A percentile compares a stretch with the other conserved stretches of the same genome.
Evolutionary conservation across 495 filamentous ascomycete genomes (phyloP).

Genomic region (Hypoxylon rickii): DNA sequence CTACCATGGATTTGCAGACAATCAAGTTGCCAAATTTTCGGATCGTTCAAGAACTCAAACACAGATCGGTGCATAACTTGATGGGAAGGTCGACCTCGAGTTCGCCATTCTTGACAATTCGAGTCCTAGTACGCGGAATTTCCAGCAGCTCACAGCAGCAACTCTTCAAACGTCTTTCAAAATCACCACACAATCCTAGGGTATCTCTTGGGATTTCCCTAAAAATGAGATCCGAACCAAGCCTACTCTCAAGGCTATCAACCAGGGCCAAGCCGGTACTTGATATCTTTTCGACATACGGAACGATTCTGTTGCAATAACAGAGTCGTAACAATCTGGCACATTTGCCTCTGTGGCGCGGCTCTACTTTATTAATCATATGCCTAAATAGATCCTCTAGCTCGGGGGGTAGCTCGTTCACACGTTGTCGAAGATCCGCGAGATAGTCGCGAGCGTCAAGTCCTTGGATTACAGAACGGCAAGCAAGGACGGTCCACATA

Average conservation of each 20-base stretch:
- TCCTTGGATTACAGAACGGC: conserved; percentile 21
- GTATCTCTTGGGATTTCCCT: neutral
- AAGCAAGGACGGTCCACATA: conserved; percentile 42
- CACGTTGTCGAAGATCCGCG: conserved; percentile 19
- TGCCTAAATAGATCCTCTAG: conserved; percentile 36
- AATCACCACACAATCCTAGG: conserved; percentile 5
- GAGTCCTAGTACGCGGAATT: neutral
- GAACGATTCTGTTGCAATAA: conserved; percentile 7
- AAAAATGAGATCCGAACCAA: neutral
- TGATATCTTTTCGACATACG: neutral
- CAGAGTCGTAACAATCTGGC: conserved; percentile 9
- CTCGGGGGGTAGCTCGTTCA: conserved; percentile 35
- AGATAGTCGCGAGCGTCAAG: conserved; percentile 23
- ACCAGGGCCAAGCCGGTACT: neutral
- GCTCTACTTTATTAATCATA: conserved; percentile 23
- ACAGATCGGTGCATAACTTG: conserved; percentile 35
- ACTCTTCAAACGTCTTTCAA: conserved; percentile 30
- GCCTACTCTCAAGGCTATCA: neutral
- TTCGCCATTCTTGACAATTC: too few relatives aligned
- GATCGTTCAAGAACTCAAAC: conserved; percentile 28
- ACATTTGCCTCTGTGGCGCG: conserved; percentile 4
- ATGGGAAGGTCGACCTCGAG: conserved; percentile 4
- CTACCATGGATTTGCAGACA: conserved; percentile 5
- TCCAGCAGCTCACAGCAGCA: conserved; percentile 28
- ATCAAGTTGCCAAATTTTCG: conserved; percentile 16